Evolutionary conservation across 2,329 filamentous ascomycete species (phyloP), one percentile per base, ranked within the genome.

Genomic region (Ophiosphaerella herpotricha): DNA sequence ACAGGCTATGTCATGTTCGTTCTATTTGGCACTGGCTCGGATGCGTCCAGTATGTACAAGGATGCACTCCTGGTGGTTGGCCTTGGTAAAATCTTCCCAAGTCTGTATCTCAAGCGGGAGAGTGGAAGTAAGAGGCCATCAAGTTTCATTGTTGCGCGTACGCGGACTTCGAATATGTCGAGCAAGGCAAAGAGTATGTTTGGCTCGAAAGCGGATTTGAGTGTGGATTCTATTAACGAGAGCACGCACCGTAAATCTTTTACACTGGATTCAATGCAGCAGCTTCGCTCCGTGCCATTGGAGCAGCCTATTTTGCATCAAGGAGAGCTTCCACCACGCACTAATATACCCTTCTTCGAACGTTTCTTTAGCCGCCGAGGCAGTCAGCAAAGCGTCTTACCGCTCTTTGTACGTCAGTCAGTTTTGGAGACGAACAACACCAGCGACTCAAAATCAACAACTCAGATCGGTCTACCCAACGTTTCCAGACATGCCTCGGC

Each of bases 11-110:
- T 85, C 23, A 70, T 84, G 11, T 88, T 88, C 63, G 44, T 81
- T n/a, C 82, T 86, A 60, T 88, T 88, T 57, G 86, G 86, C 7
- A 79, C 85, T 13, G 86, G 85, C 26, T 75, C 74, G 23, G 86
- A 89, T 60, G 85, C 85, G 0, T 49, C 64, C 38, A 67, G 63
- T 11, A 58, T 61, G 2, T 72, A 72, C 53, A 67, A 61, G 46
- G 57, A 52, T 2, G 57, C 66, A 35, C 41, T 70, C 1, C 54
- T 66, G 7, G 37, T 42, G 1, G 11, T 70, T 0, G 70, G 68
- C 0, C 39, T 69, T 4, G 70, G 70, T 9, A 66, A 54, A 32
- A 21, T 69, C 5, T 72, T 71, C 43, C 68, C 69, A 0, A 62
- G 60, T 5, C 43, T 73, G 13, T 60, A 70, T 44, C 16, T 50